A percentile compares a stretch with the other conserved stretches of the same genome.
These are phyloP conservation scores for Populus simonii DNA, from an alignment of 345 rosid genomes.

Conservation along the genomic window DNA sequence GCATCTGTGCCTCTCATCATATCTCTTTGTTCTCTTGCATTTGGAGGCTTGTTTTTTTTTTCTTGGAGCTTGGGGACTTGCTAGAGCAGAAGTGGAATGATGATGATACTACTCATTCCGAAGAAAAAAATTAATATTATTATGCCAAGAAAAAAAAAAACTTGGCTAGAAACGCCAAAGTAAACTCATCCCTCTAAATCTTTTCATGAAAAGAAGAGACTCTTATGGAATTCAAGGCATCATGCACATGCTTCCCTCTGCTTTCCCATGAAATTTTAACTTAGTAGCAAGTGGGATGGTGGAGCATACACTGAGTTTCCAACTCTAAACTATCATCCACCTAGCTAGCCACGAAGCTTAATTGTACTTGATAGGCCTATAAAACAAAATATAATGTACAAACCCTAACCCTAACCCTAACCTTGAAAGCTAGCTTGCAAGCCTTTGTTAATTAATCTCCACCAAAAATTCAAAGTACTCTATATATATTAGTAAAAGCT, in stretches of 20 bases:
- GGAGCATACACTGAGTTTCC: constrained; percentile 27
- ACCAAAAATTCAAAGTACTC: neutral
- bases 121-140: constrained; percentile 12
- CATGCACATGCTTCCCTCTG: constrained; percentile 57
- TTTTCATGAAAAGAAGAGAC: constrained; percentile 63
- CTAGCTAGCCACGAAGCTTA: neutral
- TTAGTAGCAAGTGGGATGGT: constrained; percentile 25
- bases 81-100: constrained; percentile 21
- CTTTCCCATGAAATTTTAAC: constrained; percentile 34
- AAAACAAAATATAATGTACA: neutral
- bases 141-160: neutral
- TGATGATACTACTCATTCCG: constrained; percentile 26
- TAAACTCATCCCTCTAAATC: constrained; percentile 43
- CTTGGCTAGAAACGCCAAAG: constrained; percentile 35
- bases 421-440: too few relatives aligned
- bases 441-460: neutral
- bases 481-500: constrained; percentile 7
- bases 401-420: neutral
- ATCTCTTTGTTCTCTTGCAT: constrained; percentile 25
- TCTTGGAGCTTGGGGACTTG: neutral
- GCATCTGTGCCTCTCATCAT: neutral
- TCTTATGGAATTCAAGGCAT: constrained; percentile 53
- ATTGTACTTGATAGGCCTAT: constrained; percentile 10
- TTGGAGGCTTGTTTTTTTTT: constrained; percentile 28
- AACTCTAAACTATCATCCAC: constrained; percentile 24